These are phyloP conservation scores for Calonectria crousiana DNA, from an alignment of 2,329 filamentous ascomycete species.

Conservation along the genomic window DNA sequence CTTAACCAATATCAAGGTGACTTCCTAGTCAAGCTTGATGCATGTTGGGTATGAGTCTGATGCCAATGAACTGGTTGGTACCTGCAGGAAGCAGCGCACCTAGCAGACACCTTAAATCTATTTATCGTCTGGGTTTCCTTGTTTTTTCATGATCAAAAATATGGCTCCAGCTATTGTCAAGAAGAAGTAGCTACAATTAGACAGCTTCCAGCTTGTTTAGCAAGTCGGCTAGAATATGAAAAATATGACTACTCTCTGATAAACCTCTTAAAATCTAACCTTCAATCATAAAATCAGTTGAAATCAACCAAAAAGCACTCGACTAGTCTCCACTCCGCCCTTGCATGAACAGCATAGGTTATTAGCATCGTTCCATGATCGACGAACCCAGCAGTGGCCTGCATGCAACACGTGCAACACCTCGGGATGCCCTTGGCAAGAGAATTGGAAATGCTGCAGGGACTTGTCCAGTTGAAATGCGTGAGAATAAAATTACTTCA, in stretches of 20 bases:
- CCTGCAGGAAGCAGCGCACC: neutral
- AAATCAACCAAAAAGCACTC: neutral
- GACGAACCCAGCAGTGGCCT: neutral
- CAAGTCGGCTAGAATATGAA: neutral
- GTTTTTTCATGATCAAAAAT: neutral
- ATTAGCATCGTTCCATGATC: neutral
- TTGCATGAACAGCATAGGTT: too few relatives aligned
- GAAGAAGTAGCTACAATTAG: neutral
- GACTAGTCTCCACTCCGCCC: neutral
- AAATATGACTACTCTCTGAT: neutral
- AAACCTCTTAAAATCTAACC: neutral
- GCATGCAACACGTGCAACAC: neutral
- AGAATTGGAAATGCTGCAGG: neutral
- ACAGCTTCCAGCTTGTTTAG: neutral
- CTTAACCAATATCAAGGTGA: neutral
- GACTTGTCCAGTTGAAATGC: neutral
- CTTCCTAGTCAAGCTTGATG: neutral
- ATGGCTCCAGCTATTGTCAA: neutral
- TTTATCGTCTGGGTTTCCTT: neutral
- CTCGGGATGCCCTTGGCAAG: neutral
- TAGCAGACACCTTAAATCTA: neutral
- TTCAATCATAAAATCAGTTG: neutral
- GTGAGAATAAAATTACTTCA: neutral
- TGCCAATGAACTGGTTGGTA: neutral
- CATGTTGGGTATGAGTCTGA: neutral